phyloP scores from a whole-genome alignment of 208 protist genomes.

The Vickermania spadyakhi region DNA sequence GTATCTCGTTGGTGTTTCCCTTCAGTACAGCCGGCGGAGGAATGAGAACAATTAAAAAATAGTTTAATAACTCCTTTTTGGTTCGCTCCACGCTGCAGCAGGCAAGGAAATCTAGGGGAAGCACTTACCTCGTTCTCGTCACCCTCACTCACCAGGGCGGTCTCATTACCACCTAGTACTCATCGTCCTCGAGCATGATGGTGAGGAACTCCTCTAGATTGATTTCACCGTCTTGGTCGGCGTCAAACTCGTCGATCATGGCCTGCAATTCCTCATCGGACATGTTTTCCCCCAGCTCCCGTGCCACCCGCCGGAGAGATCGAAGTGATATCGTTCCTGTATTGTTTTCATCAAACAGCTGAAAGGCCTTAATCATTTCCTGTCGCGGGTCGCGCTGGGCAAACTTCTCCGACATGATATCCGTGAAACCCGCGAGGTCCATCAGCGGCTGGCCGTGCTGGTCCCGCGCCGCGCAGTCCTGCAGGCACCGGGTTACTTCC shows the following conservation, averaged over 20 bases:
- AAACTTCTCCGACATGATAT: slow-evolving; percentile 92
- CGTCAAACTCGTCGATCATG: slow-evolving; percentile 97
- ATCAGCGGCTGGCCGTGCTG: slow-evolving; percentile 81
- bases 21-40: too few relatives aligned
- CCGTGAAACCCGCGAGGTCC: slow-evolving; percentile 87
- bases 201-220: slow-evolving; percentile 93
- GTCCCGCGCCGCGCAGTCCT: slow-evolving; percentile 72
- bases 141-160: too few relatives aligned
- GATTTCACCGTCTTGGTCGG: slow-evolving; percentile 93
- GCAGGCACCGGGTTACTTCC: slow-evolving; percentile 84
- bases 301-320: slow-evolving; percentile 90
- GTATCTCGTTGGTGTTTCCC: too few relatives aligned
- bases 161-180: slow-evolving; percentile 66
- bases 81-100: too few relatives aligned
- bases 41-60: too few relatives aligned
- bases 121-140: too few relatives aligned
- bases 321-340: slow-evolving; percentile 92
- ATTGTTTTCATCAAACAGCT: slow-evolving; percentile 95
- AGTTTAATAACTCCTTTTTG: too few relatives aligned
- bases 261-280: slow-evolving; percentile 95
- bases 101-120: too few relatives aligned
- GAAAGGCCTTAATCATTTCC: slow-evolving; percentile 95
- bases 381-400: slow-evolving; percentile 89
- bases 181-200: slow-evolving; percentile 94
- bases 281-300: slow-evolving; percentile 94